Conservation (phyloP, 305 asterid species). For the Caryopteris hybrid region DNA sequence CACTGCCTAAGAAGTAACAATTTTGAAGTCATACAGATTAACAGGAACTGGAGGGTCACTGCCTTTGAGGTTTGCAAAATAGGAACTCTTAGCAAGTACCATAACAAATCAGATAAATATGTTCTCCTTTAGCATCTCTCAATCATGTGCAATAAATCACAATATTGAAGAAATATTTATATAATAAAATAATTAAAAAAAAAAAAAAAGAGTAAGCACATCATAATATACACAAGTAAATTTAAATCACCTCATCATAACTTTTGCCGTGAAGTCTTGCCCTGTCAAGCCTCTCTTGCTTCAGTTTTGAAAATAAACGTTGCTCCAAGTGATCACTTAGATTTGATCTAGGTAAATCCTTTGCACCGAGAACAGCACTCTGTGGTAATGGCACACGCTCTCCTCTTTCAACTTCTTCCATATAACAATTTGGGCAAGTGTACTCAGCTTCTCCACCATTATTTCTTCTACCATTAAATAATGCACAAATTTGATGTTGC, state of each 20-base stretch:
- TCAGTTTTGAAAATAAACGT: slow-evolving; percentile 63
- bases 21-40: not conserved
- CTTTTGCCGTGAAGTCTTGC: slow-evolving; percentile 74
- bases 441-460: slow-evolving; percentile 98
- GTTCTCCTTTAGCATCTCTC: slow-evolving; percentile 6
- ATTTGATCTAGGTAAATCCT: slow-evolving; percentile 84
- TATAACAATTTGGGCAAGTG: slow-evolving; percentile 97
- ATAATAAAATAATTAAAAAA: not conserved
- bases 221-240: slow-evolving; percentile 12
- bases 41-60: not conserved
- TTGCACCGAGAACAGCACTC: slow-evolving; percentile 97
- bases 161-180: not conserved
- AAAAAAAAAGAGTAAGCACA: not conserved
- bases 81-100: not conserved
- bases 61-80: not conserved
- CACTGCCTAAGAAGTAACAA: not conserved
- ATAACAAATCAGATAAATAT: not conserved
- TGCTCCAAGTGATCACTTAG: slow-evolving; percentile 92
- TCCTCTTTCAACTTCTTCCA: slow-evolving; percentile 82
- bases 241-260: slow-evolving; percentile 72
- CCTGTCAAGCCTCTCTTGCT: slow-evolving; percentile 81
- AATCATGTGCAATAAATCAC: not conserved
- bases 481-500: slow-evolving; percentile 98
- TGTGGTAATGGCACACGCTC: slow-evolving; percentile 80
- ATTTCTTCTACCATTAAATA: slow-evolving; percentile 96